Evolutionary conservation across 345 rosid genomes (phyloP), one percentile per base, ranked within the genome.

Genomic region (Salix udensis): DNA sequence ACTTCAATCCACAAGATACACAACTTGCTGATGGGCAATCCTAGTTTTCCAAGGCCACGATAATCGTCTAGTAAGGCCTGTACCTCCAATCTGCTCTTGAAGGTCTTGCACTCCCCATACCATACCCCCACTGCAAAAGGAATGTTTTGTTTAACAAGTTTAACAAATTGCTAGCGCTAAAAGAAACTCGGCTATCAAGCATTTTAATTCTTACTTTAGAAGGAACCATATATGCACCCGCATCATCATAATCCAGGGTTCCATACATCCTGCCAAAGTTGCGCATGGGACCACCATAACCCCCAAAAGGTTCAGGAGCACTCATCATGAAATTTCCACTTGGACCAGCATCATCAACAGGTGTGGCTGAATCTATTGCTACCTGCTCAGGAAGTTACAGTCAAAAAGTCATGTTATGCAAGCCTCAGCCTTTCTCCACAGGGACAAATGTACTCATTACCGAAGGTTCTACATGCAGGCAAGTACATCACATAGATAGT

Each of bases 331-430:
- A 89, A 82, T 78, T 77, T 70, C 77, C 89, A 70, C 94, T 90
- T 21, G 91, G 88, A 74, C 92, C 91, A 77, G 88, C 91, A 80
- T 96, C 97, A 65, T 89, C 96, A 75, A 93, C 82, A 68, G 99
- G 99, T 18, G 98, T 87, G 50, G 99, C 99, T 18, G 97, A 89
- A 90, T 96, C 99, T 81, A 93, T 96, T 34, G 97, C 99, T 73
- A 96, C 96, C 99, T 96, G 86, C 37, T 72, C 37, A 80, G 28
- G 65, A 28, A 76, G 75, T 77, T 18, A 48, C 73, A 50, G 21
- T 48, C 24, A 30, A 34, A 44, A 70, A 61, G 53, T 69, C 80
- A 23, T 74, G 31, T 4, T 55, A 26, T 24, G n/a, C 28, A 44
- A 37, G 13, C 31, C 30, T 34, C 36, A 18, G 37, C 65, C 65